phyloP scores from a whole-genome alignment of 805 yeast species.

The Sporopachydermia lactativora region DNA sequence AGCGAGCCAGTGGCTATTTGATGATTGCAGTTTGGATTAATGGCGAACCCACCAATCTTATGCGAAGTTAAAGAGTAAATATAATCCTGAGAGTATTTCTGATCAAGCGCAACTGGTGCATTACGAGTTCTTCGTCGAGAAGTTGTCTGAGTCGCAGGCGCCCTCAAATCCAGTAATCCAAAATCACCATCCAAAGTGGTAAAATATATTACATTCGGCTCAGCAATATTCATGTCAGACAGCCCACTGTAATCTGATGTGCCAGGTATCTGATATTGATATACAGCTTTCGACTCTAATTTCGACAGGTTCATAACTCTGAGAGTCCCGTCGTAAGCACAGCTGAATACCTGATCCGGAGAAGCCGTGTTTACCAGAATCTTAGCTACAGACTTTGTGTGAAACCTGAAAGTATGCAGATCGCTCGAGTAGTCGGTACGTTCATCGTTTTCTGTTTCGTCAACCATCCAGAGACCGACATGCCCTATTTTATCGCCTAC shows the following conservation, averaged over 20 bases:
- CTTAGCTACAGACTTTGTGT: conserved; percentile 58
- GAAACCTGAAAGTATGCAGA: conserved; percentile 53
- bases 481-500: conserved; percentile 89
- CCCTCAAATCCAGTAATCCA: conserved; percentile 57
- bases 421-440: conserved; percentile 26
- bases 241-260: conserved; percentile 39
- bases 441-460: conserved; percentile 21
- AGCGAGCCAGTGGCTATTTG: conserved; percentile 81
- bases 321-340: conserved; percentile 83
- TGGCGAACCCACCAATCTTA: conserved; percentile 80
- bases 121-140: conserved; percentile 2
- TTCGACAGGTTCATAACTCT: conserved; percentile 46
- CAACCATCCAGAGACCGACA: conserved; percentile 78
- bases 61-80: conserved; percentile 59
- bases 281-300: not conserved
- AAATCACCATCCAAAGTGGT: conserved; percentile 76
- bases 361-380: conserved; percentile 38
- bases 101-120: not conserved
- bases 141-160: conserved; percentile 18
- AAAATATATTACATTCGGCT: conserved; percentile 46
- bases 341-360: conserved; percentile 44
- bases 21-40: conserved; percentile 52
- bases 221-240: conserved; percentile 55
- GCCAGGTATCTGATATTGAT: conserved; percentile 30
- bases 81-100: not conserved